A percentile compares a stretch with the other conserved stretches of the same genome.
phyloP scores from a whole-genome alignment of 306 rosid genomes.

The Begonia loranthoides region DNA sequence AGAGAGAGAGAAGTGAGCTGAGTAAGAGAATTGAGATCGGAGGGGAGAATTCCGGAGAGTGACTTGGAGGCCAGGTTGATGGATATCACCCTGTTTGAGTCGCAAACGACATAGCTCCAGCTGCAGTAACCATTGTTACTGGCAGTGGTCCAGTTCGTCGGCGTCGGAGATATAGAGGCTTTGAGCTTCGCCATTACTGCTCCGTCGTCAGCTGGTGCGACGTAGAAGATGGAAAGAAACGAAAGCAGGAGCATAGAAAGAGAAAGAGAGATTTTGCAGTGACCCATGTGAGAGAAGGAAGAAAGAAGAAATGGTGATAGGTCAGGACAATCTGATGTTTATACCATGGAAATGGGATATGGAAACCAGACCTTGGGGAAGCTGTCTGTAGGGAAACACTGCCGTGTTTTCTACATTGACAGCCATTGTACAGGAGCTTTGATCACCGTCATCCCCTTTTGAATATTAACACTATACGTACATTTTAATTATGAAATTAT shows the following conservation, averaged over 20 bases:
- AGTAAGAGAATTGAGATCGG: slow-evolving; percentile 54
- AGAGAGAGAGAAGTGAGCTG: slow-evolving; percentile 38
- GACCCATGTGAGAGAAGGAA: slow-evolving; percentile 28
- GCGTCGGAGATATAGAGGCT: neutral
- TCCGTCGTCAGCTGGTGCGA: slow-evolving; percentile 1
- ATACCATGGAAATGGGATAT: neutral
- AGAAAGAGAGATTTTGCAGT: slow-evolving; percentile 23
- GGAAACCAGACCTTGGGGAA: neutral
- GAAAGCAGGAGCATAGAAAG: slow-evolving; percentile 4
- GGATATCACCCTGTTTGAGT: slow-evolving; percentile 26
- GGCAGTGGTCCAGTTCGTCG: neutral
- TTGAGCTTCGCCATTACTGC: slow-evolving; percentile 1
- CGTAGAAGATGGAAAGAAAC: neutral
- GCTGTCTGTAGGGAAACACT: neutral
- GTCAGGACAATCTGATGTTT: neutral
- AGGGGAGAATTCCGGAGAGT: slow-evolving; percentile 58
- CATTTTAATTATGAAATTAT: too few relatives aligned
- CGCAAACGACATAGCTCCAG: slow-evolving; percentile 48
- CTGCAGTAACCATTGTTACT: slow-evolving; percentile 1
- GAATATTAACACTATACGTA: too few relatives aligned
- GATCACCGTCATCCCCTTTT: too few relatives aligned
- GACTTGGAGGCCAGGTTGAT: slow-evolving; percentile 22
- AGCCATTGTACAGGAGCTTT: neutral
- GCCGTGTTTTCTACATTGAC: neutral
- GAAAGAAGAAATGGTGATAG: neutral